Conservation (phyloP, 345 rosid genomes). For the Populus nigra region DNA sequence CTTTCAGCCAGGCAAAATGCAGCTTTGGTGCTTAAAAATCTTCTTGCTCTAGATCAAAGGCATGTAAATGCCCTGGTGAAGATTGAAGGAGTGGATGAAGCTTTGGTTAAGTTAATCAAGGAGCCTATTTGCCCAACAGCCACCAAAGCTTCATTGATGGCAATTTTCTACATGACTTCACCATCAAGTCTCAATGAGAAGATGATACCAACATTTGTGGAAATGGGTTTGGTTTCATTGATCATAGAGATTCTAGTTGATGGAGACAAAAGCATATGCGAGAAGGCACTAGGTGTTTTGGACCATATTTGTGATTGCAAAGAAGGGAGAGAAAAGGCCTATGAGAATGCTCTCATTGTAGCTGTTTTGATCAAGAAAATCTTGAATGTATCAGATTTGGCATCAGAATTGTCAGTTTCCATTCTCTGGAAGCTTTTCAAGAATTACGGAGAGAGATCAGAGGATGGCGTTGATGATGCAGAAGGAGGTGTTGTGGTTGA, state of each 20-base stretch:
- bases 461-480: not conserved
- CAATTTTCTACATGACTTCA: conserved; percentile 24
- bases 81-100: conserved; percentile 24
- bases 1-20: conserved; percentile 28
- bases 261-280: conserved; percentile 28
- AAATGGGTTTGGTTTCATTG: conserved; percentile 26
- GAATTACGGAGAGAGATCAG: conserved; percentile 2
- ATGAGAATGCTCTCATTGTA: conserved; percentile 24
- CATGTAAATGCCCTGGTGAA: not conserved
- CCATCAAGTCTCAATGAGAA: not conserved
- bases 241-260: conserved; percentile 33
- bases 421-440: conserved; percentile 37
- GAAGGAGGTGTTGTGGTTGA: conserved; percentile 14
- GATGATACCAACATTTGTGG: conserved; percentile 12
- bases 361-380: conserved; percentile 38
- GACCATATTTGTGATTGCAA: conserved; percentile 24
- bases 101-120: conserved; percentile 24
- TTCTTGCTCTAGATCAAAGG: conserved; percentile 13
- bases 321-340: conserved; percentile 29
- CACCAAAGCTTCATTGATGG: conserved; percentile 29
- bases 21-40: conserved; percentile 26
- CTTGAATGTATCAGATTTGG: conserved; percentile 21
- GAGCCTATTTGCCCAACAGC: conserved; percentile 31
- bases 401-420: conserved; percentile 27
- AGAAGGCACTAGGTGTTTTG: conserved; percentile 38